Evolutionary conservation across 164 flowering plant species (phyloP).

Genomic region (Umbilicus rupestris): DNA sequence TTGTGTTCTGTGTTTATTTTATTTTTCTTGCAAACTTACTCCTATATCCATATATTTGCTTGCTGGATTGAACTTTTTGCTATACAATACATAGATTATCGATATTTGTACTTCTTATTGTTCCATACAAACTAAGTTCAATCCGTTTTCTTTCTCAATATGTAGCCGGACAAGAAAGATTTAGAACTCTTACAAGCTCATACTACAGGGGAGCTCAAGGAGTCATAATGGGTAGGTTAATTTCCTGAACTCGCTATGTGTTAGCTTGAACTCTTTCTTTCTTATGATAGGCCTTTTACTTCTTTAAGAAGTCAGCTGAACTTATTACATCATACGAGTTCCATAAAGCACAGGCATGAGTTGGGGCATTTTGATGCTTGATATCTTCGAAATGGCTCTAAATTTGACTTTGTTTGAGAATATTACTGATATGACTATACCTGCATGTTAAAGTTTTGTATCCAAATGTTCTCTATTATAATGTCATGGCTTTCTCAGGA

Average conservation of each 20-base stretch:
- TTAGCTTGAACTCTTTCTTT: background rate
- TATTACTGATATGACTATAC: background rate
- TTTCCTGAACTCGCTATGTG: background rate
- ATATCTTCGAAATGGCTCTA: background rate
- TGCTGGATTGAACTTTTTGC: background rate
- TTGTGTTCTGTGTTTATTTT: background rate
- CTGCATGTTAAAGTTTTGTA: background rate
- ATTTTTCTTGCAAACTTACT: background rate
- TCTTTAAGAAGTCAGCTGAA: background rate
- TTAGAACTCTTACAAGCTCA: constrained; percentile 37
- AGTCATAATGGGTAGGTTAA: constrained; percentile 27
- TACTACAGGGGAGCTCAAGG: constrained; percentile 52
- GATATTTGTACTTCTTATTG: background rate
- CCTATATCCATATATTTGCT: background rate
- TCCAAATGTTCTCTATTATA: background rate
- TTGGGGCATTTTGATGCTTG: background rate
- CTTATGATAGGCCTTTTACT: background rate
- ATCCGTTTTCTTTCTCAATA: constrained; percentile 8
- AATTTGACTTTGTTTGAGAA: background rate
- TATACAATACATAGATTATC: background rate
- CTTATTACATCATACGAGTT: background rate
- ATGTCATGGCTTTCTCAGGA: background rate
- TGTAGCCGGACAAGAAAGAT: constrained; percentile 65
- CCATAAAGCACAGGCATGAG: background rate
- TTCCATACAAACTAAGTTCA: background rate